These are phyloP conservation scores for Carex parvula DNA, from an alignment of 176 grass and related monocot species.

Conservation along the genomic window DNA sequence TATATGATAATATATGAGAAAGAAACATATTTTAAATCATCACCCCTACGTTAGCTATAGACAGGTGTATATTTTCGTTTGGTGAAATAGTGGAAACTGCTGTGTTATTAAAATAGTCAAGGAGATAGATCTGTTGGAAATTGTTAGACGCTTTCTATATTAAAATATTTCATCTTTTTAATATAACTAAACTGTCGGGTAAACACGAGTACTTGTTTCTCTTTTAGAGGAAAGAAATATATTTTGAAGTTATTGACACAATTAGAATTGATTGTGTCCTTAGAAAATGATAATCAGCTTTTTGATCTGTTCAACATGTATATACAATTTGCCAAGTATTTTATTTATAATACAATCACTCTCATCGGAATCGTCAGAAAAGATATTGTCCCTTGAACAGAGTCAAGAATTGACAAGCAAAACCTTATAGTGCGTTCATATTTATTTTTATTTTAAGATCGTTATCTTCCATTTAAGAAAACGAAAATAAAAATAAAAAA, in stretches of 20 bases:
- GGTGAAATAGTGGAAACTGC: no score
- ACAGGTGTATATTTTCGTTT: no score
- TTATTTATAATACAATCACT: neutral
- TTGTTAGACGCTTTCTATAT: no score
- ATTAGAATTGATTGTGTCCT: neutral
- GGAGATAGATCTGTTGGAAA: no score
- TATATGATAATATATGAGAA: no score
- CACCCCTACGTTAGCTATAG: no score
- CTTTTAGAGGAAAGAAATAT: neutral
- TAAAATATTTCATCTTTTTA: no score
- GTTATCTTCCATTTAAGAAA: neutral
- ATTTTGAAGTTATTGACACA: neutral
- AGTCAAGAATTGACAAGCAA: conserved; percentile 19
- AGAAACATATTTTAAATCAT: no score
- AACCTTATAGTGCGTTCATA: neutral
- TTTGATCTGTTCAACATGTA: neutral
- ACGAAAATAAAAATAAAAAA: neutral
- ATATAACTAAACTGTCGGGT: no score
- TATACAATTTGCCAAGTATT: neutral
- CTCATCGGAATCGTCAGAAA: neutral
- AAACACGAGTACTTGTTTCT: no score
- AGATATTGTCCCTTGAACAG: neutral
- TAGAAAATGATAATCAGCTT: neutral
- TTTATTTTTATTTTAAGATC: neutral
- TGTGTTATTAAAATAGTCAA: no score